Percentiles rank a stretch among this genome's conserved stretches.
Conservation (phyloP, 352 stramenopile genomes). For the Phytophthora multivora region DNA sequence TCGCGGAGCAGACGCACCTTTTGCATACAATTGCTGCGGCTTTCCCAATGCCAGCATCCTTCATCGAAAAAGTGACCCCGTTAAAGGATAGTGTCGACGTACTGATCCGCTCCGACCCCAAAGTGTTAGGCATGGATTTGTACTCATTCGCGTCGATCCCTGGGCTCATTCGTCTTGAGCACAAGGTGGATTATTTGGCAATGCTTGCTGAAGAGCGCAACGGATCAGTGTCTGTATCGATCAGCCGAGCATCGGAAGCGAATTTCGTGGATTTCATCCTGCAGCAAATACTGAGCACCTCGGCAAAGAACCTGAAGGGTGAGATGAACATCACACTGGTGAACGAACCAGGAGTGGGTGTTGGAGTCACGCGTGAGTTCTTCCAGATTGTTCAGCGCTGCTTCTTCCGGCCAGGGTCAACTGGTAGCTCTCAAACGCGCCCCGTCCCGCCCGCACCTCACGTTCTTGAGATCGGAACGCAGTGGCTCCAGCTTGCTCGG, state of each 20-base stretch:
- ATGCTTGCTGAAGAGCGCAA: conserved; percentile 64
- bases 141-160: conserved; percentile 58
- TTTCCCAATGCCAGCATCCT: conserved; percentile 44
- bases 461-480: conserved; percentile 58
- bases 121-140: conserved; percentile 72
- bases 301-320: conserved; percentile 48
- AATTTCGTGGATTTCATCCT: conserved; percentile 78
- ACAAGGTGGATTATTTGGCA: conserved; percentile 79
- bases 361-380: conserved; percentile 72
- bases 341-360: conserved; percentile 69
- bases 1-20: conserved; percentile 50
- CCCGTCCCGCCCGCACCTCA: conserved; percentile 26
- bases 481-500: conserved; percentile 67
- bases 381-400: conserved; percentile 74
- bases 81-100: conserved; percentile 63
- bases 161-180: conserved; percentile 58
- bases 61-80: conserved; percentile 41
- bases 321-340: conserved; percentile 69
- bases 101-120: conserved; percentile 69
- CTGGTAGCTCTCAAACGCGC: conserved; percentile 6
- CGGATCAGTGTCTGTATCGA: conserved; percentile 54
- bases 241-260: conserved; percentile 60
- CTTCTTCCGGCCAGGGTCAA: conserved; percentile 52
- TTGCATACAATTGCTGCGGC: conserved; percentile 49
- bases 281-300: conserved; percentile 66